Evolutionary conservation across 176 grass and related monocot species (phyloP).

Genomic region (Triticum aestivum): DNA sequence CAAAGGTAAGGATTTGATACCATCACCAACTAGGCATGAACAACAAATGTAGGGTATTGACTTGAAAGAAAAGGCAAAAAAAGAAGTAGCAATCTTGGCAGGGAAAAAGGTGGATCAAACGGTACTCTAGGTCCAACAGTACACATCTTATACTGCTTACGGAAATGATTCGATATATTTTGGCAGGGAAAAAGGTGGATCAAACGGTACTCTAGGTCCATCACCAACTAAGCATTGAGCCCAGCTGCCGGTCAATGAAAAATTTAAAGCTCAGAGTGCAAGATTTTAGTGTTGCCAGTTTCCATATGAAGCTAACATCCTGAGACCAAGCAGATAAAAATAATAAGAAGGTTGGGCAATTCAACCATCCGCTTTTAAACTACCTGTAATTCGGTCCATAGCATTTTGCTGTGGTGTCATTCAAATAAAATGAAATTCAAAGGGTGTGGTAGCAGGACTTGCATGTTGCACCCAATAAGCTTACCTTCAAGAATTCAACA

Average conservation of each 20-base stretch:
- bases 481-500: slow-evolving; percentile 83
- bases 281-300: neutral
- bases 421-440: neutral
- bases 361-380: neutral
- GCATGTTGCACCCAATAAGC: slow-evolving; percentile 9
- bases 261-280: neutral
- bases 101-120: neutral
- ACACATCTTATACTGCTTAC: neutral
- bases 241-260: neutral
- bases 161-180: neutral
- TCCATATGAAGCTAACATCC: neutral
- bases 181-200: neutral
- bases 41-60: neutral
- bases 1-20: neutral
- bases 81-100: neutral
- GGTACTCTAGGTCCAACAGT: neutral
- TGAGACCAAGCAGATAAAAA: neutral
- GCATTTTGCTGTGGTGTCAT: neutral
- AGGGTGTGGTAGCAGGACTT: neutral
- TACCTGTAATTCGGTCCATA: neutral
- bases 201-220: too few relatives aligned
- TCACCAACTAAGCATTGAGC: too few relatives aligned
- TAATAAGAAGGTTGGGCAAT: neutral
- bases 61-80: neutral
- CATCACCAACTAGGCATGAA: neutral